Base-by-base conservation (phyloP, 176 grass and related monocot genomes). In the Oryza meridionalis region DNA sequence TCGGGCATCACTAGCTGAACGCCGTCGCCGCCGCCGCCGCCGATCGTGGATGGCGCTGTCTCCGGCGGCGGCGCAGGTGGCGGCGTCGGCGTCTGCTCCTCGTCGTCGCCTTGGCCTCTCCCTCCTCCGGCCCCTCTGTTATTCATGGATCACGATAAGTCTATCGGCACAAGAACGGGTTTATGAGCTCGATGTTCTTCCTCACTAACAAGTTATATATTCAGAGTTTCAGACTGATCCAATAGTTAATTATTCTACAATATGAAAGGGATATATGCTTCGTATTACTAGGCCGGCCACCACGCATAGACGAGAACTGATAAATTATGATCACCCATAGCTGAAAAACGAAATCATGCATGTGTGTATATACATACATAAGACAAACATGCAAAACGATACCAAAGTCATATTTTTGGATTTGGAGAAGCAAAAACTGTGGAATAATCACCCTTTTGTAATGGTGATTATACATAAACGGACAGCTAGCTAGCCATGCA, bases 1-100 rank as follows among this genome's bases (percentile, higher is more conserved):
- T 92, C 82, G 0, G 91, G 91, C 87, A 94, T 82, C 59, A 61
- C 82, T 7, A 61, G 74, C 76, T 82, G 92, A 55, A 55, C 51
- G 5, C 16, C 17, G 0, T 5, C 43, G 32, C 43, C 69, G 71
- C 51, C 25, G 50, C 72, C 44, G 45, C 51, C 25, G 50, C 72
- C 51, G 45, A 37, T 43, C 35, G 24, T 7, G 29, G 1, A 37
- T 31, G 29, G 29, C 29, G 31, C 29, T 55, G 14, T 5, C 16
- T 55, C 51, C 51, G 51, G 51, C 51, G 51, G 51, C 6, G 51
- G 51, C 17, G 35, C 35, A 37, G 35, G 35, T 6, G 38, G 38
- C 38, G 17, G 51, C 5, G 25, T 24, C 50, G 61, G 84, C 5
- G 25, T 24, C 50, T 61, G 84, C 25, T 77, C 67, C 70, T 76